Base-by-base conservation (phyloP, 371 early-diverging fungal genomes). In the Rhizomucor miehei region DNA sequence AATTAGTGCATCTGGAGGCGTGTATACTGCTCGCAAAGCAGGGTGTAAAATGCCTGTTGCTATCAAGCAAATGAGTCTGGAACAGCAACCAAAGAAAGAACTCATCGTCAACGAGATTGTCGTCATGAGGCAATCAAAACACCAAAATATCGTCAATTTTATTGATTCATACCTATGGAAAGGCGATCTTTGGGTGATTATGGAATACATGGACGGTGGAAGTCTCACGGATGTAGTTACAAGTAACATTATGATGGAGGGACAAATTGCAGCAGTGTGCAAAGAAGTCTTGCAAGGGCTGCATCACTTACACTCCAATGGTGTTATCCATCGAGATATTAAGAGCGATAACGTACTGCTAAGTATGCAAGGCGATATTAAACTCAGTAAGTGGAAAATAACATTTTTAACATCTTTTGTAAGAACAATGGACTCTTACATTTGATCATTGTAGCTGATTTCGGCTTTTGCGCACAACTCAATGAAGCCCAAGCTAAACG, bases 181-280 rank as follows among this genome's bases (percentile, higher is more conserved):
- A 36, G 92, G 89, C 4, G 93, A 94, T 66, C 80, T 95, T 13
- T 95, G 94, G 95, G 90, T 89, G 2, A 86, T 95, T 9, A 97
- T 95, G 95, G 97, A 97, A 73, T 97, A 94, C 60, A 97, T 97
- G 97, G 95, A 95, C 60, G 97, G 96, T 29, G 97, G 97, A 16
- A 87, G 92, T 52, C 69, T 97, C 51, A 97, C 95, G 6, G 94
- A 93, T 53, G 91, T 92, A 0, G 93, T 97, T 12, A 93, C 94
- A 1, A 84, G 77, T 51, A 94, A 89, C 62, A 89, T 89, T 77
- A 93, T 98, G 91, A 89, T 88, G 12, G 98, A 98, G 72, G 92
- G 91, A 3, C 95, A 96, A 62, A 96, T 98, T 67, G 95, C 96
- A 9, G 87, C 92, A 11, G 90, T 97, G 16, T 93, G 93, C 51